These are phyloP conservation scores for Avicennia marina DNA, from an alignment of 257 asterid species.

Conservation along the genomic window DNA sequence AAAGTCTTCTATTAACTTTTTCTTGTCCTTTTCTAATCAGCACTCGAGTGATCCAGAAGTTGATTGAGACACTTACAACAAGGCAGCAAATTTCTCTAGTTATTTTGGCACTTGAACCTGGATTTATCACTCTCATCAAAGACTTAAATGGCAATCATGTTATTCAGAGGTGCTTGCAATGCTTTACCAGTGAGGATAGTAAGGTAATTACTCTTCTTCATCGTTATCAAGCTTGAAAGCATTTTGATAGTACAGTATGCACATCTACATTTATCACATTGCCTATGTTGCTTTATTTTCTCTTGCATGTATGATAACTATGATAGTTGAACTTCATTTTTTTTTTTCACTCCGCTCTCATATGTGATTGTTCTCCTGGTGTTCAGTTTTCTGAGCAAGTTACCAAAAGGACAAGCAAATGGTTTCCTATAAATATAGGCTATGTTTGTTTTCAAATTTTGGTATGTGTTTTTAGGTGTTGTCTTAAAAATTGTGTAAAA, in stretches of 20 bases:
- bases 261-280: too few species aligned
- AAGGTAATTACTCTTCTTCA: slow-evolving; percentile 41
- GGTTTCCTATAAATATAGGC: too few species aligned
- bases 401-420: too few species aligned
- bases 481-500: too few species aligned
- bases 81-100: slow-evolving; percentile 60
- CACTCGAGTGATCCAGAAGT: slow-evolving; percentile 93
- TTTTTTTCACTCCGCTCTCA: too few species aligned
- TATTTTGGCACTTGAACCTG: slow-evolving; percentile 81
- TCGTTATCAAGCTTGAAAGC: neutral
- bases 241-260: too few species aligned
- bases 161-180: slow-evolving; percentile 82
- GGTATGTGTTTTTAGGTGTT: too few species aligned
- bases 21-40: slow-evolving; percentile 34
- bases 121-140: slow-evolving; percentile 77
- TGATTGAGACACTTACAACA: slow-evolving; percentile 77
- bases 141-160: slow-evolving; percentile 92
- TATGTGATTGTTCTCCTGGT: too few species aligned
- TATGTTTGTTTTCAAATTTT: too few species aligned
- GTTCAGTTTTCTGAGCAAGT: too few species aligned
- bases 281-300: too few species aligned
- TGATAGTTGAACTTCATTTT: slow-evolving; percentile 11
- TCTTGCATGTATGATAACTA: too few species aligned
- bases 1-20: neutral
- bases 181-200: slow-evolving; percentile 68